phyloP scores from a whole-genome alignment of 306 rosid species.

The Ormosia semicastrata region DNA sequence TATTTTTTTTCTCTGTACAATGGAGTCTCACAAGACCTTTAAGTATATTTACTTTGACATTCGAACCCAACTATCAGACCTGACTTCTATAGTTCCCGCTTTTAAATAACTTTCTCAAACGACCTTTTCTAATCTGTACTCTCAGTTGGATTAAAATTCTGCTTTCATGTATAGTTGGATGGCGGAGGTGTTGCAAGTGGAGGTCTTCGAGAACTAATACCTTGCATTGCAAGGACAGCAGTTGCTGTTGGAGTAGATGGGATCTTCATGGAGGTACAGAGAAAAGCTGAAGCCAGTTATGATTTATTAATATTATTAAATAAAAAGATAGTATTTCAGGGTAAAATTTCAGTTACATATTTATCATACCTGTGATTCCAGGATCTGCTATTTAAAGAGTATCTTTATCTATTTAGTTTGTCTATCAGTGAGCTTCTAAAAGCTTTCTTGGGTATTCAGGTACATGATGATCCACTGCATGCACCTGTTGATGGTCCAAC shows the following conservation, averaged over 20 bases:
- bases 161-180: conserved; percentile 63
- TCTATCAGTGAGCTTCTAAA: conserved; percentile 20
- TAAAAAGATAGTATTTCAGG: not conserved
- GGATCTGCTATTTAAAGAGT: not conserved
- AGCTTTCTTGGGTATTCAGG: conserved; percentile 48
- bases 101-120: not conserved
- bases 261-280: conserved; percentile 89
- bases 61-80: not conserved
- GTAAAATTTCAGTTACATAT: not conserved
- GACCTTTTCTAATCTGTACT: not conserved
- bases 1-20: not conserved
- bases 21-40: not conserved
- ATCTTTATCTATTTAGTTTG: conserved; percentile 14
- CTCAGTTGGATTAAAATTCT: conserved; percentile 27
- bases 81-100: not conserved
- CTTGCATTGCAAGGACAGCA: conserved; percentile 95
- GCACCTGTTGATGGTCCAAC: conserved; percentile 99
- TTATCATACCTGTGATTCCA: not conserved
- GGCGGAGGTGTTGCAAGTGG: conserved; percentile 99
- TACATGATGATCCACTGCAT: conserved; percentile 89
- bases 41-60: not conserved
- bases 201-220: conserved; percentile 93
- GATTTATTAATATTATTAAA: not conserved
- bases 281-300: conserved; percentile 7
- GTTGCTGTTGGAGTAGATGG: conserved; percentile 99